These are phyloP conservation scores for Chlorella ohadii DNA, from an alignment of 139 green algal species.

Conservation along the genomic window DNA sequence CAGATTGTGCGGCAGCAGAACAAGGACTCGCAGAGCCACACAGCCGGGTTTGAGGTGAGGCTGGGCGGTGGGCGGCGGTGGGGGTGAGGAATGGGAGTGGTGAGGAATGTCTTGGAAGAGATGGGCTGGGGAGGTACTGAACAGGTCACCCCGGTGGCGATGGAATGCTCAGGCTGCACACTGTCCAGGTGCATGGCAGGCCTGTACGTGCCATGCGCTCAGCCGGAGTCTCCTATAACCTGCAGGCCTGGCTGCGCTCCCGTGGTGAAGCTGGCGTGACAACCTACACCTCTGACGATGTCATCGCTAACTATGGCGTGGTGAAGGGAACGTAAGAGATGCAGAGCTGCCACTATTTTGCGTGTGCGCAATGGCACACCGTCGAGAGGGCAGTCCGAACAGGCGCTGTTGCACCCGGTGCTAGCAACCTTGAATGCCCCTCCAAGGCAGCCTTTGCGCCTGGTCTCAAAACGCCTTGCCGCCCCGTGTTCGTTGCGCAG, in stretches of 20 bases:
- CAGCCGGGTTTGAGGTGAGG: slow-evolving; percentile 76
- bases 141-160: too few relatives aligned
- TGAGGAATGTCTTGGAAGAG: too few relatives aligned
- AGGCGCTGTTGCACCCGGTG: too few relatives aligned
- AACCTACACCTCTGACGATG: slow-evolving; percentile 77
- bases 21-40: slow-evolving; percentile 64
- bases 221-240: background rate
- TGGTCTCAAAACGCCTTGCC: too few relatives aligned
- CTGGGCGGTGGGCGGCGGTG: background rate
- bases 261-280: slow-evolving; percentile 54
- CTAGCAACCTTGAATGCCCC: too few relatives aligned
- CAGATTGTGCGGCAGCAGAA: slow-evolving; percentile 71
- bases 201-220: background rate
- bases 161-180: too few relatives aligned
- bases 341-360: too few relatives aligned
- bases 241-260: slow-evolving; percentile 83
- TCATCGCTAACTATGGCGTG: slow-evolving; percentile 76
- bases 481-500: slow-evolving; percentile 1
- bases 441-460: too few relatives aligned
- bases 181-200: too few relatives aligned
- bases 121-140: too few relatives aligned
- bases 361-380: too few relatives aligned
- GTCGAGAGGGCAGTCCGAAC: too few relatives aligned
- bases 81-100: background rate
- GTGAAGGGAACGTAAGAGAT: slow-evolving; percentile 37